phyloP scores from a whole-genome alignment of 192 early-diverging fungal genomes.

The Spizellomyces sp. region DNA sequence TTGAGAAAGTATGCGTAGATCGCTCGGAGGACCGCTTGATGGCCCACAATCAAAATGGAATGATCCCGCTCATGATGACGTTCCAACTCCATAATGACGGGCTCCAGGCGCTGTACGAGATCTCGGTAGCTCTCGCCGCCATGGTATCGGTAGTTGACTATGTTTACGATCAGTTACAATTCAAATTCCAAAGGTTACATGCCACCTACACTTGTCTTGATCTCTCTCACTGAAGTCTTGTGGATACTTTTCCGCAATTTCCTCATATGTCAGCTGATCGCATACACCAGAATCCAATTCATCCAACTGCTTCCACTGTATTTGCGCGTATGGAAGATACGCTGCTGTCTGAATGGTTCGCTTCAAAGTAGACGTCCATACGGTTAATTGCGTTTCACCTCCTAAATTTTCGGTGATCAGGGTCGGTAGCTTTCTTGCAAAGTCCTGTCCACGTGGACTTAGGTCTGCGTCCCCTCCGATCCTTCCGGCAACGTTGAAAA shows the following conservation, averaged over 20 bases:
- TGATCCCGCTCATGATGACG: conserved; percentile 76
- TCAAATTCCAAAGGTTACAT: too few relatives aligned
- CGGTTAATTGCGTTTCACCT: conserved; percentile 46
- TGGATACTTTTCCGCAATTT: conserved; percentile 92
- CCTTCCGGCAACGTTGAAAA: conserved; percentile 89
- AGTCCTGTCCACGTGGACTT: conserved; percentile 82
- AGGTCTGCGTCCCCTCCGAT: conserved; percentile 95
- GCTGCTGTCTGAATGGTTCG: conserved; percentile 90
- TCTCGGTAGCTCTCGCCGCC: conserved; percentile 87
- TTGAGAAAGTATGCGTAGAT: conserved; percentile 99
- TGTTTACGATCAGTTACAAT: neutral
- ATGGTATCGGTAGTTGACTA: conserved; percentile 55
- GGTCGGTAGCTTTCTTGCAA: conserved; percentile 81
- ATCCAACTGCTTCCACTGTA: conserved; percentile 97
- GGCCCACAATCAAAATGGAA: conserved; percentile 94
- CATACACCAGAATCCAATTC: conserved; percentile 97
- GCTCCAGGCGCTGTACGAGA: conserved; percentile 94
- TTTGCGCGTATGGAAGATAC: conserved; percentile 79
- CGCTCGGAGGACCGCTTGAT: conserved; percentile 96
- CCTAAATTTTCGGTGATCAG: conserved; percentile 76
- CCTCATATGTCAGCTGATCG: conserved; percentile 99
- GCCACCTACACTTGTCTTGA: conserved; percentile 87
- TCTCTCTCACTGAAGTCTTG: conserved; percentile 94
- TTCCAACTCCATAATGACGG: conserved; percentile 99
- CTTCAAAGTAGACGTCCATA: conserved; percentile 97